phyloP scores from a whole-genome alignment of 257 asterid genomes.

The Nicotiana obtusifolia region DNA sequence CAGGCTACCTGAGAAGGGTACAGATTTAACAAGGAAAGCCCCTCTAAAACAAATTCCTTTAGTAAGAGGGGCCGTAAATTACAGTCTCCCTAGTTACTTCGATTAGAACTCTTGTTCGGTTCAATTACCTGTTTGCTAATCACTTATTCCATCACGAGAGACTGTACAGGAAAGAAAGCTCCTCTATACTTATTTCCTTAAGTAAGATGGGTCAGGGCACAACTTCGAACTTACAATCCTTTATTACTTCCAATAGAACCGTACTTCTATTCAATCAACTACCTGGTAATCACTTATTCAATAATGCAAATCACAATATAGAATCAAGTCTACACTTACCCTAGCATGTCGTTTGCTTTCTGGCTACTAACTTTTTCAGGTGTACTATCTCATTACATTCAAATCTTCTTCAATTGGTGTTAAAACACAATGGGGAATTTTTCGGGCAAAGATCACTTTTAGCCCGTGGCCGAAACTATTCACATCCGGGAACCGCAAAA shows the following conservation, averaged over 20 bases:
- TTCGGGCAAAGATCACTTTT: neutral
- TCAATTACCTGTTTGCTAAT: neutral
- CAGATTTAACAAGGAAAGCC: neutral
- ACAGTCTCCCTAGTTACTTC: neutral
- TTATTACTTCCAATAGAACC: neutral
- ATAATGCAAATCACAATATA: neutral
- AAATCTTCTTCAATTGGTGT: neutral
- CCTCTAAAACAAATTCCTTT: neutral
- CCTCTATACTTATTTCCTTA: neutral
- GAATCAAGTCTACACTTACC: neutral
- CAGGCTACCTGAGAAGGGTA: neutral
- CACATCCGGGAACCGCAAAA: too few relatives aligned
- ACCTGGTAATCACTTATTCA: neutral
- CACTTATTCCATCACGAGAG: neutral
- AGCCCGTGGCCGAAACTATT: too few relatives aligned
- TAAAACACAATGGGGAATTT: neutral
- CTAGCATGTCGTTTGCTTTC: neutral
- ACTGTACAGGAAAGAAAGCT: neutral
- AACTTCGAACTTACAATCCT: neutral
- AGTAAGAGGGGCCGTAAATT: neutral
- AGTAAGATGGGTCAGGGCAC: neutral
- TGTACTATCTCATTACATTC: neutral
- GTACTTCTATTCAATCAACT: neutral
- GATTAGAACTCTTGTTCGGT: neutral
- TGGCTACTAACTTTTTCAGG: neutral